These are phyloP conservation scores for Pestalotiopsis sp. DNA, from an alignment of 2,329 filamentous ascomycete species.

Conservation along the genomic window DNA sequence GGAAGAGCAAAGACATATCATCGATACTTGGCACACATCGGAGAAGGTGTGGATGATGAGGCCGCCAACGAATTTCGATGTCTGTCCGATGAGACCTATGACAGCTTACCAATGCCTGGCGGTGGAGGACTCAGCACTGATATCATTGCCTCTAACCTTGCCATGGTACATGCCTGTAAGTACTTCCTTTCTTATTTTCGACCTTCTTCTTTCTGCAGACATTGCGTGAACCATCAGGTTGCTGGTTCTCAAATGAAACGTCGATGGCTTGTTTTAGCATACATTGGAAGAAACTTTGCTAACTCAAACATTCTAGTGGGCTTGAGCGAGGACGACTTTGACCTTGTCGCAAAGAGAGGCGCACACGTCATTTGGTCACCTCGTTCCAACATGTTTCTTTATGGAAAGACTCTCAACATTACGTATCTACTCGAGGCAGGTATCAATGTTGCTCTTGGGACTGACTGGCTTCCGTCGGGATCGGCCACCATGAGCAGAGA, in stretches of 20 bases:
- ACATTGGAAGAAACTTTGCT: not conserved
- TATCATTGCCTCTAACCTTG: slow-evolving; percentile 28
- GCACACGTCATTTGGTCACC: slow-evolving; percentile 32
- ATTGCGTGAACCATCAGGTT: too few species aligned
- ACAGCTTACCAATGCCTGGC: slow-evolving; percentile 19
- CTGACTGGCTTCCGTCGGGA: slow-evolving; percentile 31
- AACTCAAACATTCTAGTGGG: slow-evolving; percentile 18
- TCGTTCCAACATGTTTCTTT: slow-evolving; percentile 31
- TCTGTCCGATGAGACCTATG: slow-evolving; percentile 26
- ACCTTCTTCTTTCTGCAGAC: not conserved
- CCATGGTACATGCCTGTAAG: slow-evolving; percentile 26
- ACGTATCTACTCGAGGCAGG: slow-evolving; percentile 25
- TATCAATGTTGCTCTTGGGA: slow-evolving; percentile 32
- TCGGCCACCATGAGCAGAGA: slow-evolving; percentile 31
- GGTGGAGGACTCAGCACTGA: slow-evolving; percentile 28
- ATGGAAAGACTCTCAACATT: slow-evolving; percentile 31
- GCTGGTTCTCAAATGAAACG: too few species aligned
- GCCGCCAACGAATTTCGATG: slow-evolving; percentile 32
- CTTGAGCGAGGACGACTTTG: slow-evolving; percentile 24
- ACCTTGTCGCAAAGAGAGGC: slow-evolving; percentile 28
- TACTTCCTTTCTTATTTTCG: not conserved
- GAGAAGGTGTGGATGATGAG: slow-evolving; percentile 29
- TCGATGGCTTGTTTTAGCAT: not conserved
- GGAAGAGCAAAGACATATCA: slow-evolving; percentile 18
- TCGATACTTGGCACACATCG: slow-evolving; percentile 29